A percentile compares a stretch with the other conserved stretches of the same genome.
Evolutionary conservation across 2,329 filamentous ascomycete genomes (phyloP).

Genomic region (Colletotrichum plurivorum): DNA sequence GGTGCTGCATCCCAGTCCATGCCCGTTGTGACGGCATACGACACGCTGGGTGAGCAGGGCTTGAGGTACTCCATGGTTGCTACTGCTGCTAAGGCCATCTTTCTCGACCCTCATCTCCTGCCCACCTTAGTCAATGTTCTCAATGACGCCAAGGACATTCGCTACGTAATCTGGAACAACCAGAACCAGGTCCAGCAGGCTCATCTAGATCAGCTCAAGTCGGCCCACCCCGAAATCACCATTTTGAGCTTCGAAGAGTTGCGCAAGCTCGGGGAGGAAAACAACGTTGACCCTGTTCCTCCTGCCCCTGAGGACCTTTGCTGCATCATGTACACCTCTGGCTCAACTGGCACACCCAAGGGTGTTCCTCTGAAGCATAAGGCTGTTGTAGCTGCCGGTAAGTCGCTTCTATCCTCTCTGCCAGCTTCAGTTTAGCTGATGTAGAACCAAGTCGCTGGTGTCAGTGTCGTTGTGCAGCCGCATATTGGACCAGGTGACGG

Average conservation of each 20-base stretch:
- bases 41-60: constrained; percentile 83
- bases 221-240: constrained; percentile 55
- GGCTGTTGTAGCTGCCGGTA: constrained; percentile 81
- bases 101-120: constrained; percentile 66
- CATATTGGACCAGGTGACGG: constrained; percentile 85
- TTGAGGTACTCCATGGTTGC: constrained; percentile 81
- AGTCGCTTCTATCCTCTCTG: constrained; percentile 48
- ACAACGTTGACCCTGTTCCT: constrained; percentile 77
- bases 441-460: constrained; percentile 76
- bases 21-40: constrained; percentile 87
- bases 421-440: neutral
- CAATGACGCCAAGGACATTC: constrained; percentile 63
- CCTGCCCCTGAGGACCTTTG: constrained; percentile 81
- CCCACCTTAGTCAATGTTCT: constrained; percentile 69
- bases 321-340: constrained; percentile 82
- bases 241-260: constrained; percentile 68
- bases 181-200: constrained; percentile 66
- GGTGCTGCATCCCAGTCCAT: constrained; percentile 80
- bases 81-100: constrained; percentile 80
- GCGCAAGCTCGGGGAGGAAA: constrained; percentile 69
- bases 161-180: constrained; percentile 68
- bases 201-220: constrained; percentile 64
- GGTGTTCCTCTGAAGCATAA: constrained; percentile 83
- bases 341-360: constrained; percentile 86
- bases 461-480: constrained; percentile 81